Base-by-base conservation (phyloP, 345 rosid species). In the Rhizophora mangle region DNA sequence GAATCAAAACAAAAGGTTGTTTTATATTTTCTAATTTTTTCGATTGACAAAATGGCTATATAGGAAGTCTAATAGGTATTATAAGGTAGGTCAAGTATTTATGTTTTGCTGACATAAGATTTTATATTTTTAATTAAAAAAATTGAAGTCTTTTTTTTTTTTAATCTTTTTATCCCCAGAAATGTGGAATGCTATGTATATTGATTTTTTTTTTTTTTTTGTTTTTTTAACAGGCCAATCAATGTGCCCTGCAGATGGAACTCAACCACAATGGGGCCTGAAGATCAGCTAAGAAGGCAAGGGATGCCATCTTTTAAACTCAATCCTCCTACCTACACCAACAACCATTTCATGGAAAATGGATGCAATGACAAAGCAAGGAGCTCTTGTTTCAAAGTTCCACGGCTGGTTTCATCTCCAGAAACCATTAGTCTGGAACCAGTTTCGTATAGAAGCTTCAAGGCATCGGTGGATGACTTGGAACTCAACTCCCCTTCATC, bases 171-270 rank as follows among this genome's bases (percentile, higher is more conserved):
- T 2, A 2, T 21, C 15, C 22, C 21, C 21, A n/a, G 26, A 20
- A 64, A 4, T 59, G 69, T 24, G 11, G 65, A 65, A 36, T n/a
- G 46, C 68, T 39, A 39, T 21, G 22, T 10, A 30, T 30, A 30
- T 30, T 30, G 31, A 30, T 30, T 30, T 55, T 30, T 54, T 30
- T 43, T 15, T 54, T 6, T 34, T 34, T 24, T 24, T 24, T 24
- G 24, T 24, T 55, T 30, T 59, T 30, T 43, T 19, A 47, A 10
- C 70, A 88, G 97, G 86, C 95, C 96, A 54, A 85, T 94, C 56
- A 88, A 89, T 67, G 87, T 87, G 39, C 96, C 93, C 63, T 62
- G 81, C 59, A 82, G 96, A 86, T 84, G 92, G 96, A 87, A 83
- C 74, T 82, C 88, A 13, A 57, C 67, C 54, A 70, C 77, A 59